Percentiles rank a stretch among this genome's conserved stretches.
Evolutionary conservation across 306 rosid genomes (phyloP).

Genomic region (Rosa rugosa): DNA sequence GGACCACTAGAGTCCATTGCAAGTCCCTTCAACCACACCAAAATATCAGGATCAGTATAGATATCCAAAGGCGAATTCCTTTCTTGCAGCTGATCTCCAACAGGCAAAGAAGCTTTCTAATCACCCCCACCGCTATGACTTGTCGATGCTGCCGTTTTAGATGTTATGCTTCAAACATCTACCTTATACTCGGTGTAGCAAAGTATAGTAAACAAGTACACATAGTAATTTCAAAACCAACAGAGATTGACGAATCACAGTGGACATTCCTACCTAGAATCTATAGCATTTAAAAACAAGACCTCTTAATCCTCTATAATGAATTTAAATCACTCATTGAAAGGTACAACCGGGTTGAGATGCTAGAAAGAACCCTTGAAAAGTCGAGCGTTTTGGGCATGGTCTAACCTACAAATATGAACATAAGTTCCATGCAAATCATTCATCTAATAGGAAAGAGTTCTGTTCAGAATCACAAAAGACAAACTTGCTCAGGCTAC

Average conservation of each 20-base stretch:
- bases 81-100: neutral
- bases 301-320: neutral
- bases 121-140: neutral
- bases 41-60: constrained; percentile 4
- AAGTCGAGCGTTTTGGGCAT: too few species aligned
- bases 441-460: too few species aligned
- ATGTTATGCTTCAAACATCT: neutral
- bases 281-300: neutral
- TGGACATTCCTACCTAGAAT: neutral
- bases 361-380: too few species aligned
- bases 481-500: too few species aligned
- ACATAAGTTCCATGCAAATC: too few species aligned
- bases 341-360: too few species aligned
- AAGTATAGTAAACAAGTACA: neutral
- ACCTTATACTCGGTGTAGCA: neutral
- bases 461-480: too few species aligned
- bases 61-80: neutral
- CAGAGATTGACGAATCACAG: neutral
- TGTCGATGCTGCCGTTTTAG: neutral
- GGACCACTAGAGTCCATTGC: constrained; percentile 18
- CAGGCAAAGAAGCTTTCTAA: constrained; percentile 4
- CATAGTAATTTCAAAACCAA: neutral
- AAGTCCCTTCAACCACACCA: constrained; percentile 23
- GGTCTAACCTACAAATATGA: too few species aligned
- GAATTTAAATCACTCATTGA: too few species aligned